These are phyloP conservation scores for Hanseniaspora sp. DNA, from an alignment of 1,139 yeast genomes.

Conservation along the genomic window DNA sequence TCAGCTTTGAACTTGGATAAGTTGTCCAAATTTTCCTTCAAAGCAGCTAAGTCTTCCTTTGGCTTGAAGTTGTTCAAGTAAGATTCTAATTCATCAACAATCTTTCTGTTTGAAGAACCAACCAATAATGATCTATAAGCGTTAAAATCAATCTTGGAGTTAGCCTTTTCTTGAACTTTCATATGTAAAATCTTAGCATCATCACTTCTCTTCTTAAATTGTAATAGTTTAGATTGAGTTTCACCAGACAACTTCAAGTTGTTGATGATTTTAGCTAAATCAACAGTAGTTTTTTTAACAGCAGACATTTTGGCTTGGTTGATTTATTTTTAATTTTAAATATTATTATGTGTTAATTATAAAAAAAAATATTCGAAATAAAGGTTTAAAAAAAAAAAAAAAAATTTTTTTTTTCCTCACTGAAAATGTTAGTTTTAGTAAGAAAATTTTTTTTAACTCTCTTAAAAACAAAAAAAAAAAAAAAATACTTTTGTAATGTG, in stretches of 20 bases:
- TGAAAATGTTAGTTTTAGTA: too few species aligned
- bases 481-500: too few species aligned
- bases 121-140: conserved; percentile 62
- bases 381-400: too few species aligned
- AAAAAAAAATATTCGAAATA: not conserved
- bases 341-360: not conserved
- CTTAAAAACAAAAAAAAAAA: too few species aligned
- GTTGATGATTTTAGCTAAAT: conserved; percentile 55
- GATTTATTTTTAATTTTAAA: not conserved
- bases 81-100: conserved; percentile 71
- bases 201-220: conserved; percentile 96
- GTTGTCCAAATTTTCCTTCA: conserved; percentile 38
- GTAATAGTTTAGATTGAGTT: conserved; percentile 76
- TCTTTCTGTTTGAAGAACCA: conserved; percentile 52
- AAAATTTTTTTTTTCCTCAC: not conserved
- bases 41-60: conserved; percentile 15
- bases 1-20: conserved; percentile 58
- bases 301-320: conserved; percentile 8
- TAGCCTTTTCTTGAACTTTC: conserved; percentile 57
- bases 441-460: too few species aligned
- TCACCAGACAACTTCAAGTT: conserved; percentile 86
- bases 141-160: conserved; percentile 62
- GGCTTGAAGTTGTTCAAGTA: conserved; percentile 72
- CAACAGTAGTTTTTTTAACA: conserved; percentile 9
- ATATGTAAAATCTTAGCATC: conserved; percentile 81